These are phyloP conservation scores for Lepidium sativum DNA, from an alignment of 345 rosid species.

Conservation along the genomic window DNA sequence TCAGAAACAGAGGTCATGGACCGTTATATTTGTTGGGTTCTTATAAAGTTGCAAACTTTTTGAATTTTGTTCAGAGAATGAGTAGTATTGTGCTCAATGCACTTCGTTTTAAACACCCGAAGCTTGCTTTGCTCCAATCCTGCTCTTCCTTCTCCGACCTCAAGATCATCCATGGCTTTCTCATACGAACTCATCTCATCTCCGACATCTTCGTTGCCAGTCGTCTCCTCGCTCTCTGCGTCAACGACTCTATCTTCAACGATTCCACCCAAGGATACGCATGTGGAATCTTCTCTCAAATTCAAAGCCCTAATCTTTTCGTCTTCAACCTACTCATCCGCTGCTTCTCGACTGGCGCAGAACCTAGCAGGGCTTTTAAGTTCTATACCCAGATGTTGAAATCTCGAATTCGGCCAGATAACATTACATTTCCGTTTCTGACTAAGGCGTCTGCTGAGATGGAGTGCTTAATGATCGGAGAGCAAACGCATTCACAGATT, in stretches of 20 bases:
- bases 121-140: slow-evolving; percentile 45
- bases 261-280: slow-evolving; percentile 30
- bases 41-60: not conserved
- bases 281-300: slow-evolving; percentile 37
- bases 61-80: slow-evolving; percentile 10
- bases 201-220: slow-evolving; percentile 50
- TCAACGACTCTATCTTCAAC: slow-evolving; percentile 19
- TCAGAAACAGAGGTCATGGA: no score
- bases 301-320: slow-evolving; percentile 50
- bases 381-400: slow-evolving; percentile 40
- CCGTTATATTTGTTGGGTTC: no score
- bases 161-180: slow-evolving; percentile 60
- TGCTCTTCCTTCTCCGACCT: slow-evolving; percentile 40
- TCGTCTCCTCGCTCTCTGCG: slow-evolving; percentile 44
- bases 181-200: slow-evolving; percentile 51
- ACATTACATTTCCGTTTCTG: slow-evolving; percentile 62
- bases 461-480: slow-evolving; percentile 33
- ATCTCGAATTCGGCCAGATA: slow-evolving; percentile 41
- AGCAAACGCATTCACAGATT: slow-evolving; percentile 51
- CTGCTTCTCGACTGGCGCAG: slow-evolving; percentile 38
- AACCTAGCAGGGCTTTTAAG: slow-evolving; percentile 28
- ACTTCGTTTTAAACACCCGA: slow-evolving; percentile 46
- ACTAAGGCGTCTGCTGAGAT: slow-evolving; percentile 43
- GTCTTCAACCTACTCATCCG: slow-evolving; percentile 49
- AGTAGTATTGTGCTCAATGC: slow-evolving; percentile 32